Conservation (phyloP, 495 filamentous ascomycete species). For the Chaetomium tenue region DNA sequence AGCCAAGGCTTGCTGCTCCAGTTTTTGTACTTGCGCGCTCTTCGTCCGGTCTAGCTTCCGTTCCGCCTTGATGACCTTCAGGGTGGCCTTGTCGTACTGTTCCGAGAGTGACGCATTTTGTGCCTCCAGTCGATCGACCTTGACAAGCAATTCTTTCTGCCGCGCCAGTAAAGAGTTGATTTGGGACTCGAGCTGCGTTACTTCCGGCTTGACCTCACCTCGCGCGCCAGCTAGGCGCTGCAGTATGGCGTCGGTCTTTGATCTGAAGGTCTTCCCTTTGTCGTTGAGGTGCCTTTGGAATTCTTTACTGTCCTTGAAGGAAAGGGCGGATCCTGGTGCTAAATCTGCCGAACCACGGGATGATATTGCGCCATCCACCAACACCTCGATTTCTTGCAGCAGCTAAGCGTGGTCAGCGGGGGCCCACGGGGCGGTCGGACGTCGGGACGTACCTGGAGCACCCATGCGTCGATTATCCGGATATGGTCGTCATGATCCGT, state of each 20-base stretch:
- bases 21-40: slow-evolving; percentile 83
- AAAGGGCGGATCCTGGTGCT: slow-evolving; percentile 58
- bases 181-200: slow-evolving; percentile 68
- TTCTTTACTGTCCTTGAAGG: slow-evolving; percentile 63
- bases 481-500: slow-evolving; percentile 87
- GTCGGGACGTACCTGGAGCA: slow-evolving; percentile 67
- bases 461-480: slow-evolving; percentile 86
- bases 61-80: slow-evolving; percentile 91
- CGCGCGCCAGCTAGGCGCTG: slow-evolving; percentile 41
- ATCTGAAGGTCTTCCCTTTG: slow-evolving; percentile 49
- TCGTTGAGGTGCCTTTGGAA: slow-evolving; percentile 76
- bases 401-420: slow-evolving; percentile 55
- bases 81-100: slow-evolving; percentile 76
- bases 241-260: slow-evolving; percentile 45
- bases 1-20: slow-evolving; percentile 84
- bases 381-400: slow-evolving; percentile 77
- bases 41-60: slow-evolving; percentile 85
- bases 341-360: slow-evolving; percentile 54
- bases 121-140: slow-evolving; percentile 69
- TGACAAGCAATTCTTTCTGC: slow-evolving; percentile 75
- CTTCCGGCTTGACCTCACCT: slow-evolving; percentile 57
- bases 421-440: slow-evolving; percentile 21
- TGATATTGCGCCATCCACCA: slow-evolving; percentile 55
- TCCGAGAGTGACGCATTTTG: slow-evolving; percentile 84
- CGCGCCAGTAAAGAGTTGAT: slow-evolving; percentile 70